These are phyloP conservation scores for Boletus albobrunnescens DNA, from an alignment of 1,284 basidiomycete genomes.

Conservation along the genomic window DNA sequence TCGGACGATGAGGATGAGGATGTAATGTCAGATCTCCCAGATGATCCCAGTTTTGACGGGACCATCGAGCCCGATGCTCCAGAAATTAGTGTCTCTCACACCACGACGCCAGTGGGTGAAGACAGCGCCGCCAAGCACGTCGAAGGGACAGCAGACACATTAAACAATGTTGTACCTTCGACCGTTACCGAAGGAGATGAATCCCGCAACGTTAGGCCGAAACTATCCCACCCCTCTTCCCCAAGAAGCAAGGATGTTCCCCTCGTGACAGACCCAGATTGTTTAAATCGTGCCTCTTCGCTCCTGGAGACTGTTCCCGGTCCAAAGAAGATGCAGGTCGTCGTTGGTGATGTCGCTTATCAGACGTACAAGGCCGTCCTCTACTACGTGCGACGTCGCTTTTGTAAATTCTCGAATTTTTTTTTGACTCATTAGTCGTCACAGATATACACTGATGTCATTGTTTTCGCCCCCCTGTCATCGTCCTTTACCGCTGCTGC, in stretches of 20 bases:
- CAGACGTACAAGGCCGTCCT: constrained; percentile 79
- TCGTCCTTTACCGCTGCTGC: constrained; percentile 51
- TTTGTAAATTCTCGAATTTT: neutral
- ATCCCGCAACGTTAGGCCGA: constrained; percentile 33
- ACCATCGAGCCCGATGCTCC: constrained; percentile 23
- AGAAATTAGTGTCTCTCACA: constrained; percentile 5
- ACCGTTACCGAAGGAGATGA: constrained; percentile 11
- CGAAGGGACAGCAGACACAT: constrained; percentile 6
- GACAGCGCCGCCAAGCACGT: constrained; percentile 2
- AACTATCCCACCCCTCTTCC: constrained; percentile 35
- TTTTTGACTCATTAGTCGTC: constrained; percentile 4
- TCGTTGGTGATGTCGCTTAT: constrained; percentile 78
- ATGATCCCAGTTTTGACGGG: constrained; percentile 32
- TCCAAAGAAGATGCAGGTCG: constrained; percentile 53
- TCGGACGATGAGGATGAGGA: constrained; percentile 59
- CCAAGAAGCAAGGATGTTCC: constrained; percentile 26
- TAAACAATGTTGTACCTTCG: neutral
- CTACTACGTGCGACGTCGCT: constrained; percentile 61
- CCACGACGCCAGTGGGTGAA: constrained; percentile 8
- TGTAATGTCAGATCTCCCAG: constrained; percentile 23
- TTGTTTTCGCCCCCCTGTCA: constrained; percentile 80
- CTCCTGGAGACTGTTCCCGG: constrained; percentile 22
- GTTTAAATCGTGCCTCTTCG: neutral
- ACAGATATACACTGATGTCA: constrained; percentile 81
- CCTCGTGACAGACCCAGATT: constrained; percentile 15